These are phyloP conservation scores for Rosa persica DNA, from an alignment of 306 rosid genomes.

Conservation along the genomic window DNA sequence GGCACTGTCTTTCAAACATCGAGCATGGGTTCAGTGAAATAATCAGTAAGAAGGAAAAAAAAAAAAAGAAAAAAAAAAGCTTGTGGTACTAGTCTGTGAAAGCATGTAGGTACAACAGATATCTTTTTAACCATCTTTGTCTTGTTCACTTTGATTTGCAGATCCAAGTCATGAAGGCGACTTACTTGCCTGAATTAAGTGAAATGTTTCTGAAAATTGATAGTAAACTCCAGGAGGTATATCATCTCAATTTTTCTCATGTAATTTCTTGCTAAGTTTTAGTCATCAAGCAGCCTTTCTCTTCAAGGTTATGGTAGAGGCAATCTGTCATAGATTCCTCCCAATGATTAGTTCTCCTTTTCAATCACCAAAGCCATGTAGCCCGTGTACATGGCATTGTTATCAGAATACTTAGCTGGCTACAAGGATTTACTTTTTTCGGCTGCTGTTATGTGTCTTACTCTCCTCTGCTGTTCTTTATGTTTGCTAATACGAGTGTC, in stretches of 20 bases:
- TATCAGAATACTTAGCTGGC: not conserved
- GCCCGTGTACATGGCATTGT: not conserved
- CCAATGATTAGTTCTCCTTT: conserved; percentile 9
- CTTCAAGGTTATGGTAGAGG: conserved; percentile 1
- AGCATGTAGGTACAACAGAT: not conserved
- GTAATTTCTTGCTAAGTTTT: conserved; percentile 7
- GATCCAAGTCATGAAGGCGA: conserved; percentile 70
- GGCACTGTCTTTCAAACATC: too few relatives aligned
- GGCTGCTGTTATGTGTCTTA: conserved; percentile 10
- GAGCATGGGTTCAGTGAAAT: too few relatives aligned
- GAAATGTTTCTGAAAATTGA: conserved; percentile 60
- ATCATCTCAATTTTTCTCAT: conserved; percentile 14
- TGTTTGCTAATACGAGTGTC: conserved; percentile 54
- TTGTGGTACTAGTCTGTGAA: too few relatives aligned
- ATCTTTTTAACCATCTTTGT: not conserved
- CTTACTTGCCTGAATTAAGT: conserved; percentile 52
- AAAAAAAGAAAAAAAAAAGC: too few relatives aligned
- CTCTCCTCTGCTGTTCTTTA: conserved; percentile 14
- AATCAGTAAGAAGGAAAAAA: too few relatives aligned
- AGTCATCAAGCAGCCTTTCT: conserved; percentile 13
- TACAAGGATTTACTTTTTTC: not conserved
- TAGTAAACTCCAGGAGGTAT: conserved; percentile 62
- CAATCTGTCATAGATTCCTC: not conserved
- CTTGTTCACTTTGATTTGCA: conserved; percentile 36
- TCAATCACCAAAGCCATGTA: not conserved